These are phyloP conservation scores for Besnoitia besnoiti DNA, from an alignment of 169 alveolate species.

Conservation along the genomic window DNA sequence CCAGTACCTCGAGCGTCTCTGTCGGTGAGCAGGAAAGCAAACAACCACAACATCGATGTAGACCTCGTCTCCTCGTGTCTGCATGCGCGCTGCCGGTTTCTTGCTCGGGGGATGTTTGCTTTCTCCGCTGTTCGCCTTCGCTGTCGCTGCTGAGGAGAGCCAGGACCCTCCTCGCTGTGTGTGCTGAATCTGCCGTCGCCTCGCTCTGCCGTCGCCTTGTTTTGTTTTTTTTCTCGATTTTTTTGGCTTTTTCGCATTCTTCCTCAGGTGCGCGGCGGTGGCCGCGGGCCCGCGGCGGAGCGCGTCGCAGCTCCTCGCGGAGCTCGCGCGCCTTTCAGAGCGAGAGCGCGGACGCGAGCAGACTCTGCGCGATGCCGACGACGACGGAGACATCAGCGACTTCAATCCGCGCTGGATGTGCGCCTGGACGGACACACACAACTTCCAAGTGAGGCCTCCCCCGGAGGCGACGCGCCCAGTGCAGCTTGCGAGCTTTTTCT, in stretches of 20 bases:
- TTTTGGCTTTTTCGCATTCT: neutral
- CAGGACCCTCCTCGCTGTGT: neutral
- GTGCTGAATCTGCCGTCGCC: neutral
- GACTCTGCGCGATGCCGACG: neutral
- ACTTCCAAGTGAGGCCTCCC: slow-evolving; percentile 65
- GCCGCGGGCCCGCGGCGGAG: slow-evolving; percentile 65
- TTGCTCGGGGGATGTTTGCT: neutral
- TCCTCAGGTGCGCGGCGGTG: slow-evolving; percentile 47
- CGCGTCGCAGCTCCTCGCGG: slow-evolving; percentile 45
- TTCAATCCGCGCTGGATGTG: slow-evolving; percentile 51
- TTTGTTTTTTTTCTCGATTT: neutral
- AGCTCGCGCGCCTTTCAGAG: neutral
- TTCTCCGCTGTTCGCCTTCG: neutral
- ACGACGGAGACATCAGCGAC: slow-evolving; percentile 18
- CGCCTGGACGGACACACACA: slow-evolving; percentile 64
- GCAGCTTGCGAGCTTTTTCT: too few species aligned
- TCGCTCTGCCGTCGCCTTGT: neutral
- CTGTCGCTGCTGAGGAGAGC: too few species aligned
- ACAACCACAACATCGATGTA: neutral
- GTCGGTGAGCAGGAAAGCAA: slow-evolving; percentile 42
- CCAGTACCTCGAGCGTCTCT: slow-evolving; percentile 52
- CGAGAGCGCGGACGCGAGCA: neutral
- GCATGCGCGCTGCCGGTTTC: neutral
- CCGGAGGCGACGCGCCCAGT: too few species aligned
- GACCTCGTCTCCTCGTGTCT: neutral